These are phyloP conservation scores for Trichoderma erinaceum DNA, from an alignment of 495 filamentous ascomycete species.

Conservation along the genomic window DNA sequence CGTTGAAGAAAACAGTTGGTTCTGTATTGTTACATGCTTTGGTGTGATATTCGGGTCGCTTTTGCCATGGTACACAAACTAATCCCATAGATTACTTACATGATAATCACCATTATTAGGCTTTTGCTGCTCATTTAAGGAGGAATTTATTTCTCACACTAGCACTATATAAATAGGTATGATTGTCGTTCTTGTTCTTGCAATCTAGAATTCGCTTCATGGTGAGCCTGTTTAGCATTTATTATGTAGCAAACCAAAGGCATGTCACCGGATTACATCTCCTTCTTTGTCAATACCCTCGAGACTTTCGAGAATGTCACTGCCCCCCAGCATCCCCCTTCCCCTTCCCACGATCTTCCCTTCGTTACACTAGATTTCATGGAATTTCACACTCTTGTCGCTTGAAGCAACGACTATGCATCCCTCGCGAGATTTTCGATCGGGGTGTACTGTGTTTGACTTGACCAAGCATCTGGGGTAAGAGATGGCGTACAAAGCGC, in stretches of 20 bases:
- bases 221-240: slow-evolving; percentile 5
- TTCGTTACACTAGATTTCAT: slow-evolving; percentile 80
- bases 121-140: neutral
- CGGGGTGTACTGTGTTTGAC: slow-evolving; percentile 21
- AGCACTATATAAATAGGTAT: slow-evolving; percentile 9
- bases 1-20: neutral
- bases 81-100: neutral
- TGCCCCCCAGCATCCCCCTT: slow-evolving; percentile 71
- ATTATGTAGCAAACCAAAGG: neutral
- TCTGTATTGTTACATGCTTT: neutral
- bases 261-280: slow-evolving; percentile 47
- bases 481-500: slow-evolving; percentile 67
- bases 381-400: slow-evolving; percentile 91
- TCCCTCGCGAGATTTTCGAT: slow-evolving; percentile 68
- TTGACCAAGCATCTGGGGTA: slow-evolving; percentile 55
- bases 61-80: neutral
- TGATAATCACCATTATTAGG: neutral
- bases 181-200: neutral
- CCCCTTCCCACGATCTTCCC: slow-evolving; percentile 50
- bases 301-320: slow-evolving; percentile 77
- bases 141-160: neutral
- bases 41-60: neutral
- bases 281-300: slow-evolving; percentile 81
- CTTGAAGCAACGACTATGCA: slow-evolving; percentile 93
- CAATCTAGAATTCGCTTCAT: slow-evolving; percentile 10